Conservation (phyloP, 1,139 yeast species). For the Saccharomycopsis crataegensis region DNA sequence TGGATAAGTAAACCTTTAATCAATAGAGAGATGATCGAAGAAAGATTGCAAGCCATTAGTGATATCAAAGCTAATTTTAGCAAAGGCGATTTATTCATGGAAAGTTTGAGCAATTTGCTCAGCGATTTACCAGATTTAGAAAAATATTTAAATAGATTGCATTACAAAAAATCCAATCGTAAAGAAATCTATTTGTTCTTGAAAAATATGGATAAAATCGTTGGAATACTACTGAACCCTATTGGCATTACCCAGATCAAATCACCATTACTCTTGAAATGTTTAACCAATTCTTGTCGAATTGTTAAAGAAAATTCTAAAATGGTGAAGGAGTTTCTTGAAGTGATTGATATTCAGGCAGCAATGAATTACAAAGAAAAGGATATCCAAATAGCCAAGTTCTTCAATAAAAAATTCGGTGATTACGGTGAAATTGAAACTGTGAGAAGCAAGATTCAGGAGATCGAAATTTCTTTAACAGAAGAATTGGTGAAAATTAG, state of each 20-base stretch:
- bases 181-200: conserved; percentile 60
- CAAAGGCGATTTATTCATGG: conserved; percentile 32
- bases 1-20: conserved; percentile 77
- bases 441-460: conserved; percentile 60
- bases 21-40: conserved; percentile 42
- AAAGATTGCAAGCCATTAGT: conserved; percentile 57
- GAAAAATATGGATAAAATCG: conserved; percentile 39
- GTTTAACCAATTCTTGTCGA: conserved; percentile 28
- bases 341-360: conserved; percentile 47
- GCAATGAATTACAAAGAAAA: conserved; percentile 47
- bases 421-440: conserved; percentile 44
- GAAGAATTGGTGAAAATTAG: conserved; percentile 44
- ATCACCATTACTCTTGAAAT: conserved; percentile 24
- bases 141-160: conserved; percentile 55
- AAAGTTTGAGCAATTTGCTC: conserved; percentile 41
- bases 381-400: conserved; percentile 42
- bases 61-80: conserved; percentile 43
- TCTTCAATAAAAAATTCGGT: conserved; percentile 40
- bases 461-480: conserved; percentile 42
- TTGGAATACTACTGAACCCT: conserved; percentile 13
- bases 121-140: conserved; percentile 58
- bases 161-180: conserved; percentile 58
- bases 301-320: conserved; percentile 20
- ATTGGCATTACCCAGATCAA: conserved; percentile 20
- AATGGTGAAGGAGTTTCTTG: conserved; percentile 32